Evolutionary conservation across 257 asterid species (phyloP).

Genomic region (Asclepias syriaca): DNA sequence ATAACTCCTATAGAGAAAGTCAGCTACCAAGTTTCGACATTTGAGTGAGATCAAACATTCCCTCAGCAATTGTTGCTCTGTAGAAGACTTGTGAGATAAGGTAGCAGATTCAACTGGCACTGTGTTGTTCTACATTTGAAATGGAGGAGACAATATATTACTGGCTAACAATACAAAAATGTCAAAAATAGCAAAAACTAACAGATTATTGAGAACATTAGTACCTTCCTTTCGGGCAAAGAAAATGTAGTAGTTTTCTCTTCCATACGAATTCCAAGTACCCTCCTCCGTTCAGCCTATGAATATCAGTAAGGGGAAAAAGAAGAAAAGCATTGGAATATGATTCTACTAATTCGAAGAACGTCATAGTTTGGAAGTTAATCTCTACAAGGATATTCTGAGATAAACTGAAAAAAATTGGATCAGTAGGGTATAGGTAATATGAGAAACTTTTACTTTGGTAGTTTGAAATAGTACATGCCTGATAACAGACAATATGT

Average conservation of each 20-base stretch:
- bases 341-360: background rate
- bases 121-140: conserved; percentile 31
- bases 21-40: conserved; percentile 53
- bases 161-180: background rate
- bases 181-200: conserved; percentile 2
- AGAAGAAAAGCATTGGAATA: conserved; percentile 1
- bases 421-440: background rate
- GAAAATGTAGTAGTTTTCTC: conserved; percentile 21
- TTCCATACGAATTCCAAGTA: conserved; percentile 32
- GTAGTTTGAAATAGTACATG: background rate
- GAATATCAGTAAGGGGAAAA: background rate
- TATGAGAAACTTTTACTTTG: background rate
- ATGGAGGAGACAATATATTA: conserved; percentile 13
- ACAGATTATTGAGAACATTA: conserved; percentile 6
- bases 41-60: conserved; percentile 68
- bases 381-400: background rate
- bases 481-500: background rate
- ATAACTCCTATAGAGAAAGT: background rate
- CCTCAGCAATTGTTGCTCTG: conserved; percentile 40
- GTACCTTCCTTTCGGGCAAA: conserved; percentile 29
- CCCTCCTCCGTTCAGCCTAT: conserved; percentile 49
- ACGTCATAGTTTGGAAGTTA: background rate
- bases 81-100: conserved; percentile 25
- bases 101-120: conserved; percentile 21
- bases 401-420: background rate